These are phyloP conservation scores for Dactylellina leptospora DNA, from an alignment of 2,329 filamentous ascomycete genomes.

Conservation along the genomic window DNA sequence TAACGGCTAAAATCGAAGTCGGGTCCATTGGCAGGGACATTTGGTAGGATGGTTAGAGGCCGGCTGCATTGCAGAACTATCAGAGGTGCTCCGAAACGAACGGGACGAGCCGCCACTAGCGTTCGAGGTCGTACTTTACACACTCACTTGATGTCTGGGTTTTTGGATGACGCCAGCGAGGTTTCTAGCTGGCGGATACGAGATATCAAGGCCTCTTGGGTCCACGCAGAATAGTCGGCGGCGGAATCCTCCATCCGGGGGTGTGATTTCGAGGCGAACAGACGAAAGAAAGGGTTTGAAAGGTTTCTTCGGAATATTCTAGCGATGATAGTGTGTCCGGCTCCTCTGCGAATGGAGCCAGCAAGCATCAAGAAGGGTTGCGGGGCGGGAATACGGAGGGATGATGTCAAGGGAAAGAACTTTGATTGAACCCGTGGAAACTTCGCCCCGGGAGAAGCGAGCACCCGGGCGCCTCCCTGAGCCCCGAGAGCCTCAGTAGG, in stretches of 20 bases:
- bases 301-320: background rate
- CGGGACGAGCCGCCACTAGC: background rate
- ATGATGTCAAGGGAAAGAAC: too few relatives aligned
- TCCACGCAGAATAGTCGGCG: conserved; percentile 39
- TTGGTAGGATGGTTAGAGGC: conserved; percentile 6
- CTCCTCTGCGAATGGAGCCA: conserved; percentile 13
- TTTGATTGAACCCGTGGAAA: too few relatives aligned
- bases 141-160: conserved; percentile 50
- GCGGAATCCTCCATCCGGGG: conserved; percentile 21
- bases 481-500: too few relatives aligned
- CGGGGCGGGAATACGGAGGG: too few relatives aligned
- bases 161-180: conserved; percentile 4
- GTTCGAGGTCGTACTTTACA: conserved; percentile 44
- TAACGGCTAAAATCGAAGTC: conserved; percentile 81
- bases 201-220: conserved; percentile 43
- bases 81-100: background rate
- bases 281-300: background rate
- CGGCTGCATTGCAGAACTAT: background rate
- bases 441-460: too few relatives aligned
- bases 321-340: background rate
- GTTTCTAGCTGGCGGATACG: conserved; percentile 40
- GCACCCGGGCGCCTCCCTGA: too few relatives aligned
- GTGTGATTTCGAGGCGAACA: background rate
- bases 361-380: too few relatives aligned
- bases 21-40: conserved; percentile 6